Conservation (phyloP, 257 asterid genomes). For the Fraxinus cuspidata region DNA sequence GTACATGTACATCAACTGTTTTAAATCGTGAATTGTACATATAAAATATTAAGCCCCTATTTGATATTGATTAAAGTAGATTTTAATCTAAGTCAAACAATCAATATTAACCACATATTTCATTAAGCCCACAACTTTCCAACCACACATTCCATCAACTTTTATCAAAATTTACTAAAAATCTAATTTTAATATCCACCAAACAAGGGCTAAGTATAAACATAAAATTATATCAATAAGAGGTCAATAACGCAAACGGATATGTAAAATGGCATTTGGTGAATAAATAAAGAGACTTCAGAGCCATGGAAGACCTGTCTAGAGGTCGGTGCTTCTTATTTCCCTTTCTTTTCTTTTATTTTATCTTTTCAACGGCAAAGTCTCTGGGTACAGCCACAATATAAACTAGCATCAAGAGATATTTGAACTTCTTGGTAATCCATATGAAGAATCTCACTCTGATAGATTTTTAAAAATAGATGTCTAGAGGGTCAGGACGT, state of each 20-base stretch:
- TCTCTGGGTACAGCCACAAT: conserved; percentile 1
- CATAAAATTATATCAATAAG: background rate
- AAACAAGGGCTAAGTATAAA: background rate
- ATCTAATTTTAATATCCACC: too few relatives aligned
- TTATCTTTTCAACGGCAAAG: background rate
- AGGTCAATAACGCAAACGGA: background rate
- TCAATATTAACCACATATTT: too few relatives aligned
- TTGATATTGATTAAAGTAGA: too few relatives aligned
- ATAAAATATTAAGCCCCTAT: too few relatives aligned
- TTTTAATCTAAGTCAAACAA: too few relatives aligned
- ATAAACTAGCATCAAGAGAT: background rate
- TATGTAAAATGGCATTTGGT: background rate
- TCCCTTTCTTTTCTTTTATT: background rate
- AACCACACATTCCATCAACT: too few relatives aligned
- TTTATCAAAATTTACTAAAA: too few relatives aligned
- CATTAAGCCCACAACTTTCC: too few relatives aligned
- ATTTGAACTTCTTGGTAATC: background rate
- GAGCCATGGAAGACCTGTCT: background rate
- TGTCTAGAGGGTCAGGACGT: background rate
- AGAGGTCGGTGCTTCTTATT: background rate
- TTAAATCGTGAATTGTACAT: background rate
- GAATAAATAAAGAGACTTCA: background rate
- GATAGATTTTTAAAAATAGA: background rate
- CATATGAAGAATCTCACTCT: background rate
- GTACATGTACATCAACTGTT: background rate